Conservation (phyloP, 371 early-diverging fungal genomes). For the Mucor saturninus region DNA sequence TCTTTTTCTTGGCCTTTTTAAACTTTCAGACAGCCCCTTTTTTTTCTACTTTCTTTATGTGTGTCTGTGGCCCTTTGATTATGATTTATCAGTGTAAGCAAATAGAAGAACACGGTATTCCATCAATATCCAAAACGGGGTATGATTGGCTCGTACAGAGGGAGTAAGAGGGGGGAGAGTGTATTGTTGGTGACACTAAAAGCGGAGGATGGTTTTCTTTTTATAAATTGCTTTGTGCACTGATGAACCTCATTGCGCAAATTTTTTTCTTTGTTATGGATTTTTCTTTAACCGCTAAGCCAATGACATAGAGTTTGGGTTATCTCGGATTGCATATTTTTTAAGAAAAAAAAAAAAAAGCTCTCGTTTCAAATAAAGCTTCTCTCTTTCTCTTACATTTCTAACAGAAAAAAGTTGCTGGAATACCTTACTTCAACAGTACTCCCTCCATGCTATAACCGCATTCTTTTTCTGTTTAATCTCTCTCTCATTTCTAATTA, state of each 20-base stretch:
- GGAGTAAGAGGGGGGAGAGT: no score
- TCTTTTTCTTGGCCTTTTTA: no score
- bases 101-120: no score
- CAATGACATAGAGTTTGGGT: not conserved
- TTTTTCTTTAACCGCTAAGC: not conserved
- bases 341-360: not conserved
- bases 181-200: no score
- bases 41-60: no score
- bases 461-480: not conserved
- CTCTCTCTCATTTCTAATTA: not conserved
- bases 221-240: no score
- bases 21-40: no score
- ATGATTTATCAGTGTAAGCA: no score
- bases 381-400: constrained; percentile 11
- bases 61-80: no score
- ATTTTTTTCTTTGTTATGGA: not conserved
- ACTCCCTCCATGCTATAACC: not conserved
- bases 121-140: no score
- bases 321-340: not conserved
- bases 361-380: not conserved
- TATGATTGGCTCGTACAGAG: no score
- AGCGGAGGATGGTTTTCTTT: no score
- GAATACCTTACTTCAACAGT: constrained; percentile 3
- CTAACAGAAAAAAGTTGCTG: constrained; percentile 11
- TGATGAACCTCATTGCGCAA: not conserved